Evolutionary conservation across 2,329 filamentous ascomycete species (phyloP), one percentile per base, ranked within the genome.

Genomic region (Annulohypoxylon truncatum): DNA sequence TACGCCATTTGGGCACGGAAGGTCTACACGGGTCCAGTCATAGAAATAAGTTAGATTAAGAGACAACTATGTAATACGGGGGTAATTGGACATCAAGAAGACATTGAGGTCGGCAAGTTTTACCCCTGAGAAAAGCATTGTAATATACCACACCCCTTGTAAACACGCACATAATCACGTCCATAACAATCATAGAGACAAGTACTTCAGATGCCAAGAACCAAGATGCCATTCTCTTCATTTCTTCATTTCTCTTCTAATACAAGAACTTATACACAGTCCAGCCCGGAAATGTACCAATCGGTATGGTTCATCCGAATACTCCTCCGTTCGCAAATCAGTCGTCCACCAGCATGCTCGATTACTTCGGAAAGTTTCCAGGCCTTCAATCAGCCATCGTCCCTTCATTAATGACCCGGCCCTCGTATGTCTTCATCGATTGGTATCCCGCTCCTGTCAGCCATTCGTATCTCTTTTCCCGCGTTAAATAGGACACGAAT

Each of bases 251-350:
- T 10, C 15, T 40, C 53, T 62, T 58, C 15, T 61, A 64, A 33
- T 67, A 67, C 61, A 64, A 67, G 38, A 64, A 61, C 64, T 48
- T 61, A 67, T 61, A 56, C 60, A 48, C 35, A 54, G 28, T 15
- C 31, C 31, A 48, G 33, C 38, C 38, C 38, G 22, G 48, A 35
- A 51, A 10, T 29, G 31, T 35, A 24, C 15, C 33, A 28, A 18
- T 40, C 29, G 42, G 42, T 28, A n/a, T 8, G 35, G 26, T 31
- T 44, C n/a, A 48, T 48, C 13, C 50, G n/a, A 18, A 6, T 20
- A 20, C 33, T 26, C 20, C 33, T 3, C 13, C 33, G 3, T 22
- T 28, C 18, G n/a, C 47, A 38, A 53, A 48, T 48, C 38, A 42
- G 18, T 22, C 38, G 24, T 46, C 47, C 26, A n/a, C 51, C 31